Conservation (phyloP, 1,284 basidiomycete species). For the Megacollybia platyphylla region DNA sequence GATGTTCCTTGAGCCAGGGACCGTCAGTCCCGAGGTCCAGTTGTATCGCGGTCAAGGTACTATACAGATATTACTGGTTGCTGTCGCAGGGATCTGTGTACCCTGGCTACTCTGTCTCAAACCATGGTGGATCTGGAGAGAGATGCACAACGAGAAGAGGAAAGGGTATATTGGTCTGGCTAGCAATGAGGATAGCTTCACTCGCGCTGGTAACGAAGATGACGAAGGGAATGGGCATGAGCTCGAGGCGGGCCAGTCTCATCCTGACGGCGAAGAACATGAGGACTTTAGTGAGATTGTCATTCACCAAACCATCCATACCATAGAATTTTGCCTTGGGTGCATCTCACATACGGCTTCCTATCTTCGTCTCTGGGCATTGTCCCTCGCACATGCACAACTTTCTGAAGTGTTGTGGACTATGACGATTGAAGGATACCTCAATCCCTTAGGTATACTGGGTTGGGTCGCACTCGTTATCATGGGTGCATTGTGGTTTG, state of each 20-base stretch:
- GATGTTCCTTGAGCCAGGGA: slow-evolving; percentile 88
- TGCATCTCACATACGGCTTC: slow-evolving; percentile 99
- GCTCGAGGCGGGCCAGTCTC: slow-evolving; percentile 50
- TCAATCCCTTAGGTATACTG: slow-evolving; percentile 17
- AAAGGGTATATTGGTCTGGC: slow-evolving; percentile 73
- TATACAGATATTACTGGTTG: slow-evolving; percentile 73
- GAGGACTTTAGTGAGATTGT: slow-evolving; percentile 92
- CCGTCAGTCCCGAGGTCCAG: slow-evolving; percentile 55
- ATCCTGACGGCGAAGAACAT: slow-evolving; percentile 52
- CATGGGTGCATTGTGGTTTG: slow-evolving; percentile 75
- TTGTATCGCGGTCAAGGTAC: slow-evolving; percentile 85
- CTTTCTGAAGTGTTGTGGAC: slow-evolving; percentile 89
- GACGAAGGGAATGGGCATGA: slow-evolving; percentile 78
- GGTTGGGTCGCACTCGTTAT: slow-evolving; percentile 52
- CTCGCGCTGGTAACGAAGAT: slow-evolving; percentile 18
- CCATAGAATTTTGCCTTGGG: slow-evolving; percentile 96
- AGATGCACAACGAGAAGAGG: slow-evolving; percentile 74
- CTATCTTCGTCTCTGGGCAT: slow-evolving; percentile 97
- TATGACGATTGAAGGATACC: slow-evolving; percentile 64
- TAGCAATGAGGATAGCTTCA: slow-evolving; percentile 28
- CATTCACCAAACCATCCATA: slow-evolving; percentile 96
- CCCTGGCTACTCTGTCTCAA: slow-evolving; percentile 93
- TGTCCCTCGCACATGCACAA: slow-evolving; percentile 96
- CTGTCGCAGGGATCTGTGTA: slow-evolving; percentile 80
- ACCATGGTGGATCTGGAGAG: slow-evolving; percentile 90